Evolutionary conservation across 1,284 basidiomycete genomes (phyloP).

Genomic region (Stygiomarasmius scandens): DNA sequence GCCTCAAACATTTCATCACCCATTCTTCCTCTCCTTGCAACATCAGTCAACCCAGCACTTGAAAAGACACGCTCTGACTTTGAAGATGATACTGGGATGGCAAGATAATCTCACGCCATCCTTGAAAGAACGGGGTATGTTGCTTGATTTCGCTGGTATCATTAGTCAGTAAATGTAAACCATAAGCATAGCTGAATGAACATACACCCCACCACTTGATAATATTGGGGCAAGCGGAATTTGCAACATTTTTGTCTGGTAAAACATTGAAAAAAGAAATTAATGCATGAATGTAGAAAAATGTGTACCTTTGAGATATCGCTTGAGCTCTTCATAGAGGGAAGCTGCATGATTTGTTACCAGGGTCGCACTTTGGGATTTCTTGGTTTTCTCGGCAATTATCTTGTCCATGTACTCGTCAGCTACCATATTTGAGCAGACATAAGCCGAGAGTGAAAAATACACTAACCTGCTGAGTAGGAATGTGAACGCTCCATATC

Average conservation of each 20-base stretch:
- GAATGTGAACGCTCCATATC: background rate
- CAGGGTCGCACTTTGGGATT: background rate
- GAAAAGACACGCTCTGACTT: constrained; percentile 26
- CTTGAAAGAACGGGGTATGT: constrained; percentile 19
- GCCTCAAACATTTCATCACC: constrained; percentile 21
- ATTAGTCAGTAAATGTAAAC: background rate
- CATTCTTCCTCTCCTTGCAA: constrained; percentile 18
- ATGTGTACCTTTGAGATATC: background rate
- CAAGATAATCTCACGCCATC: constrained; percentile 27
- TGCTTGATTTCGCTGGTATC: background rate
- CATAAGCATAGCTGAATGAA: background rate
- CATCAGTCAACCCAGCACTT: constrained; percentile 21
- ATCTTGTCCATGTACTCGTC: background rate
- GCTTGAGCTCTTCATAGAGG: background rate
- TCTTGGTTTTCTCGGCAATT: background rate
- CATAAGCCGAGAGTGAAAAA: background rate
- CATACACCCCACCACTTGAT: constrained; percentile 29
- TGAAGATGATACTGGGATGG: constrained; percentile 26
- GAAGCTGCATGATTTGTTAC: too few species aligned
- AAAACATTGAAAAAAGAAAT: too few species aligned
- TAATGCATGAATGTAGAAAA: background rate
- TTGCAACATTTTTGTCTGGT: background rate
- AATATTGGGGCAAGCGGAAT: background rate
- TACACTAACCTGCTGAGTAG: background rate
- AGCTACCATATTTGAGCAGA: background rate